Conservation (phyloP, 768 basidiomycete genomes). For the Tylopilus rubrobrunneus region DNA sequence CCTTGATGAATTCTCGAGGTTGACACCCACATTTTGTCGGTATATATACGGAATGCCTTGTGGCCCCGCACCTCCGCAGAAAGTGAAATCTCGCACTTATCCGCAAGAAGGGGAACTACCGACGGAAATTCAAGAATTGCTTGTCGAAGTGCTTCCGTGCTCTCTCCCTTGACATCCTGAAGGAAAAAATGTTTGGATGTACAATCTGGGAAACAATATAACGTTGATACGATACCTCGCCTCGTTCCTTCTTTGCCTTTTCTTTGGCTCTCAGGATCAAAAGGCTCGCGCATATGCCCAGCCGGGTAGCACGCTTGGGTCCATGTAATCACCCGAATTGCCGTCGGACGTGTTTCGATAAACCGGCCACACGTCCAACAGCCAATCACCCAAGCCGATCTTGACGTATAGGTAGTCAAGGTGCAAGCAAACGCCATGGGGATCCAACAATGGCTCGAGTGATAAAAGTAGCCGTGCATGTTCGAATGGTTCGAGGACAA, state of each 20-base stretch:
- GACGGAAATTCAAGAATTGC: slow-evolving; percentile 80
- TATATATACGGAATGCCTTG: slow-evolving; percentile 64
- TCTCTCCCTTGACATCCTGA: slow-evolving; percentile 49
- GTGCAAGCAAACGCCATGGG: slow-evolving; percentile 79
- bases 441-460: slow-evolving; percentile 84
- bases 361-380: slow-evolving; percentile 56
- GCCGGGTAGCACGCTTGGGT: slow-evolving; percentile 69
- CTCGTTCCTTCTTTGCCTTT: slow-evolving; percentile 39
- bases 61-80: slow-evolving; percentile 55
- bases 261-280: slow-evolving; percentile 58
- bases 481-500: slow-evolving; percentile 88
- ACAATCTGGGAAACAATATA: not conserved
- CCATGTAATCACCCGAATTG: slow-evolving; percentile 31
- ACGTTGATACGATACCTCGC: slow-evolving; percentile 33
- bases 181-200: not conserved
- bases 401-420: slow-evolving; percentile 86
- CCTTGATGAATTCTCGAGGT: not conserved
- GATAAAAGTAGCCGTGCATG: slow-evolving; percentile 80
- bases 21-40: slow-evolving; percentile 54
- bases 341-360: slow-evolving; percentile 8
- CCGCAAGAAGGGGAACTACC: slow-evolving; percentile 76
- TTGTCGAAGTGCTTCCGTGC: slow-evolving; percentile 64
- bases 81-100: slow-evolving; percentile 74
- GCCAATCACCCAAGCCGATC: slow-evolving; percentile 74
- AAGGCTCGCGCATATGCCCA: slow-evolving; percentile 67